Evolutionary conservation across 371 early-diverging fungal genomes (phyloP).

Genomic region (Syncephalastrum sp.): DNA sequence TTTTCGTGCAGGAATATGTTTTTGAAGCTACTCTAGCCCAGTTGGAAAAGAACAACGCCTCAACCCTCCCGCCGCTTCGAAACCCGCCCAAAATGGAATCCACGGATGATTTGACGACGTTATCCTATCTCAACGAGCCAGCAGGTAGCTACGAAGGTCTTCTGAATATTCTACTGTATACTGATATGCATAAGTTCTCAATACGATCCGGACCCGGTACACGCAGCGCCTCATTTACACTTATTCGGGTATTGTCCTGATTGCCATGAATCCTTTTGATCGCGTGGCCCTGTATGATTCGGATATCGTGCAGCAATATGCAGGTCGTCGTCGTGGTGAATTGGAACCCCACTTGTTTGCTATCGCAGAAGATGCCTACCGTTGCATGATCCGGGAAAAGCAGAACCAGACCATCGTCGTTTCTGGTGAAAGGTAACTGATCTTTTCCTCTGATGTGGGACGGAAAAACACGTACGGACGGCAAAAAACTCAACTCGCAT

Average conservation of each 20-base stretch:
- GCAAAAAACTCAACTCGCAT: neutral
- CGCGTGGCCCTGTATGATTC: constrained; percentile 79
- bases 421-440: constrained; percentile 88
- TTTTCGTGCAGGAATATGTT: constrained; percentile 54
- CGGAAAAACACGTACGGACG: neutral
- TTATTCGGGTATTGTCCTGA: constrained; percentile 97
- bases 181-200: constrained; percentile 55
- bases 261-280: constrained; percentile 96
- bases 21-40: constrained; percentile 71
- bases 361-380: constrained; percentile 97
- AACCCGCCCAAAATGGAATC: constrained; percentile 86
- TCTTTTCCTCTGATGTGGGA: neutral
- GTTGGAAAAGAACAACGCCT: constrained; percentile 58
- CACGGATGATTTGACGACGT: constrained; percentile 86
- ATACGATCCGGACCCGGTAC: constrained; percentile 83
- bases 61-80: constrained; percentile 80
- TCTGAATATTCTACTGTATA: too few relatives aligned
- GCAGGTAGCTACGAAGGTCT: constrained; percentile 50
- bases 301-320: constrained; percentile 89
- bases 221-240: constrained; percentile 91
- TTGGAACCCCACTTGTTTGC: constrained; percentile 99
- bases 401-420: constrained; percentile 98
- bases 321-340: constrained; percentile 91
- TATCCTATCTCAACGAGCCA: constrained; percentile 88
- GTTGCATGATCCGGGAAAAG: constrained; percentile 88